Evolutionary conservation across 2,329 filamentous ascomycete genomes (phyloP).

Genomic region (Cercospora sojina): DNA sequence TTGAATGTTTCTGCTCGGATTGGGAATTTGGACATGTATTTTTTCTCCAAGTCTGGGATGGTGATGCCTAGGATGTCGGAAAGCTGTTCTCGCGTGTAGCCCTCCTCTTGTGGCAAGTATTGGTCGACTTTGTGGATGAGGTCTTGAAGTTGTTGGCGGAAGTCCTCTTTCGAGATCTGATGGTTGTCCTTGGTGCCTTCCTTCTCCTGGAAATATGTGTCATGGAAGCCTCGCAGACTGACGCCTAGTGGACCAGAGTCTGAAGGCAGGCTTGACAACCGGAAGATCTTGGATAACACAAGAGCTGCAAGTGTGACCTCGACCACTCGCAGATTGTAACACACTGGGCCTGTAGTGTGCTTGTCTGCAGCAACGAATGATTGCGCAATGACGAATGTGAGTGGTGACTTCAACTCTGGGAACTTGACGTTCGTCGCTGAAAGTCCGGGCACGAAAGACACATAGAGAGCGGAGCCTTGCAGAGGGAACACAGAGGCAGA

Average conservation of each 20-base stretch:
- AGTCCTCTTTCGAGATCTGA: slow-evolving; percentile 45
- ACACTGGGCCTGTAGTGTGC: slow-evolving; percentile 85
- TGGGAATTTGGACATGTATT: slow-evolving; percentile 84
- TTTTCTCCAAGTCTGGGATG: slow-evolving; percentile 68
- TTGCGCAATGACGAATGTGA: slow-evolving; percentile 91
- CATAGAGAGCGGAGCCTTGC: slow-evolving; percentile 81
- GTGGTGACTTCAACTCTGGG: slow-evolving; percentile 74
- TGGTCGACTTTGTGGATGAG: slow-evolving; percentile 68
- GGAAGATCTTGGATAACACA: slow-evolving; percentile 60
- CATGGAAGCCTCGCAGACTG: slow-evolving; percentile 82
- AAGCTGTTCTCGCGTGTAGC: slow-evolving; percentile 86
- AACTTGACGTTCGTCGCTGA: slow-evolving; percentile 75
- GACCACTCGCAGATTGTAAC: slow-evolving; percentile 95
- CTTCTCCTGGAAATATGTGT: slow-evolving; percentile 67
- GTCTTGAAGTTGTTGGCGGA: slow-evolving; percentile 66
- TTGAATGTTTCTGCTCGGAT: slow-evolving; percentile 85
- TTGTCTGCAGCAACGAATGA: slow-evolving; percentile 94
- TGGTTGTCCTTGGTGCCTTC: slow-evolving; percentile 50
- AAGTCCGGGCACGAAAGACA: slow-evolving; percentile 81
- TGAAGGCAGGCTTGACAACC: slow-evolving; percentile 62
- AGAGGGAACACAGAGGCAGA: slow-evolving; percentile 91
- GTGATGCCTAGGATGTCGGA: slow-evolving; percentile 67
- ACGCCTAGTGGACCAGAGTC: slow-evolving; percentile 82
- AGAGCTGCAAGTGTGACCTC: slow-evolving; percentile 87
- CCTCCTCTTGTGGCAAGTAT: slow-evolving; percentile 73